Base-by-base conservation (phyloP, 1,284 basidiomycete genomes). In the Ceratorhiza oryzae-sativae region DNA sequence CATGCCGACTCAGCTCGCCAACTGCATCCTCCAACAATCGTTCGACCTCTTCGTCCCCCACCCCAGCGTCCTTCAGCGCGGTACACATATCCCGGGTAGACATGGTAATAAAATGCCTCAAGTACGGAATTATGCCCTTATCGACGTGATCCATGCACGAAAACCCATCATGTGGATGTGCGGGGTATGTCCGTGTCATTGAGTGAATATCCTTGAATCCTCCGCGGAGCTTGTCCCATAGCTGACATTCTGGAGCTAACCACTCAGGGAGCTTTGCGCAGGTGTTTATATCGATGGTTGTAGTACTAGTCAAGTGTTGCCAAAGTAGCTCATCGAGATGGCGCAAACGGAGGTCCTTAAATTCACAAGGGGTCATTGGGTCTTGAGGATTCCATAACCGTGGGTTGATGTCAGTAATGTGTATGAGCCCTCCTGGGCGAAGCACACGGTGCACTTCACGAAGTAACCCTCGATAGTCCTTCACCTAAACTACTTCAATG, bases 381-480 rank as follows among this genome's bases (percentile, higher is more conserved):
- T 60, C 32, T 41, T 60, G 5, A 15, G 39, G 20, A 36, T 60
- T 23, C 58, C 58, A 60, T 2, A 60, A 15, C 12, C 23, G 30
- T 27, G 58, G 58, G 25, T 45, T 12, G 41, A 42, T 42, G 12
- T 45, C 58, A 10, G 12, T 32, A 25, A 60, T 25, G n/a, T 60
- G 36, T 13, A 60, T 27, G 39, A 60, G 39, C 4, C 58, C 58
- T 41, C 58, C 58, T 6, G 58, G 58, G 10, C 58, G 58, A 23
- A 60, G 58, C 12, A 60, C 58, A 25, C 58, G 58, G 18, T 60
- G 20, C n/a, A 30, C n/a, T 30, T 60, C 58, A 18, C 30, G 58
- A 5, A 60, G 20, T 4, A 60, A 27, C 3, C 15, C 58, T 4
- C 13, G 58, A 45, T 60, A 45, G 20, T 60, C 34, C 23, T 60